These are phyloP conservation scores for Monosporascus sp. DNA, from an alignment of 2,329 filamentous ascomycete species.

Conservation along the genomic window DNA sequence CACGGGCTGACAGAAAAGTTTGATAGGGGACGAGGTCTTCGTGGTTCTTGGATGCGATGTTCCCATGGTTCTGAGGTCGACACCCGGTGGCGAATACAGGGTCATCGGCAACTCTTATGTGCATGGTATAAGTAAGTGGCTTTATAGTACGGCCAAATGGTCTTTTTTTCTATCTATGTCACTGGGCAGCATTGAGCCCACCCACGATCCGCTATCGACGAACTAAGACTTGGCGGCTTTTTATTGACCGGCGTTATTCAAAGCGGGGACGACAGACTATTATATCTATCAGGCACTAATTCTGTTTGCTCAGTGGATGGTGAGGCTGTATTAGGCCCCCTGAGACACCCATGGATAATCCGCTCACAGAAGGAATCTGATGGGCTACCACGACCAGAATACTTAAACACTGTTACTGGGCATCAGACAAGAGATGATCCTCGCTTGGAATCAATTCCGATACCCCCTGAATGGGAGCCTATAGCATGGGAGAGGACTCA, in stretches of 20 bases:
- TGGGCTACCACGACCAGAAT: background rate
- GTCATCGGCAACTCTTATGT: slow-evolving; percentile 14
- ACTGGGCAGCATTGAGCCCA: background rate
- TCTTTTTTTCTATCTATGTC: slow-evolving; percentile 1
- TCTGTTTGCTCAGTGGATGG: slow-evolving; percentile 6
- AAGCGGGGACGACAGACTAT: too few relatives aligned
- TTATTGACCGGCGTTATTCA: too few relatives aligned
- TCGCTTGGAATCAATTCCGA: slow-evolving; percentile 5
- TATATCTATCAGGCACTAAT: background rate
- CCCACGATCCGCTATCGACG: too few relatives aligned
- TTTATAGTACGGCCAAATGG: background rate
- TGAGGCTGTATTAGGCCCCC: slow-evolving; percentile 10
- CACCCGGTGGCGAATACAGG: slow-evolving; percentile 2
- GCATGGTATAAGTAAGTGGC: background rate
- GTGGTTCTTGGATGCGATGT: slow-evolving; percentile 10
- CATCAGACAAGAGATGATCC: slow-evolving; percentile 4
- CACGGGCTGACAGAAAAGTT: background rate
- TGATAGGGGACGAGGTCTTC: slow-evolving; percentile 13
- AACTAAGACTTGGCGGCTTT: too few relatives aligned
- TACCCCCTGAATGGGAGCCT: slow-evolving; percentile 10
- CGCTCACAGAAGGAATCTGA: background rate
- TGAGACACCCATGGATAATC: slow-evolving; percentile 1
- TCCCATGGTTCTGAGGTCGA: slow-evolving; percentile 10
- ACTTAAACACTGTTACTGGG: background rate
- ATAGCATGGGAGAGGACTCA: slow-evolving; percentile 7